Evolutionary conservation across 495 filamentous ascomycete species (phyloP).

Genomic region (Penicillium lividum): DNA sequence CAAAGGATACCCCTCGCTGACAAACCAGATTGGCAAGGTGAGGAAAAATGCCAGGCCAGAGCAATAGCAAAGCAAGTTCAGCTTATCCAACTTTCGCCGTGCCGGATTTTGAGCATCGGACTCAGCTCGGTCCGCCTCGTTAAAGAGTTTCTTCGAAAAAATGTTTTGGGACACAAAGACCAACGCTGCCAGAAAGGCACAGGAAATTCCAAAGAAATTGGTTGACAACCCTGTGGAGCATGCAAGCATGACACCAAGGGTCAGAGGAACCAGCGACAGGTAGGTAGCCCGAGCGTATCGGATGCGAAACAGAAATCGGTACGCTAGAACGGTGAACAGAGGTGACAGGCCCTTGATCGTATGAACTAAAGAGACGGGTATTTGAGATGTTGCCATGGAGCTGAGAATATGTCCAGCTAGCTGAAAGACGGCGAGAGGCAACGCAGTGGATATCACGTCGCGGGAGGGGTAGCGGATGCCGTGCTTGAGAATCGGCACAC

Average conservation of each 20-base stretch:
- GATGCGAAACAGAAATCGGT: constrained; percentile 83
- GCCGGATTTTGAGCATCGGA: constrained; percentile 59
- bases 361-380: constrained; percentile 95
- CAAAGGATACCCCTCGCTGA: constrained; percentile 79
- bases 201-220: constrained; percentile 83
- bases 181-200: constrained; percentile 81
- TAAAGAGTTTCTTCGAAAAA: constrained; percentile 98
- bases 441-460: constrained; percentile 81
- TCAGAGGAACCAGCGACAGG: constrained; percentile 88
- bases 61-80: constrained; percentile 96
- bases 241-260: constrained; percentile 89
- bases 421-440: constrained; percentile 90
- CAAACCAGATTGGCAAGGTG: constrained; percentile 92
- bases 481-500: constrained; percentile 76
- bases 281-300: constrained; percentile 88
- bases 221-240: constrained; percentile 88
- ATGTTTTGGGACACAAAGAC: constrained; percentile 99
- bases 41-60: constrained; percentile 87
- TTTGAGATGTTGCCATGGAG: constrained; percentile 89
- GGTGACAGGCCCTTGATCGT: constrained; percentile 99
- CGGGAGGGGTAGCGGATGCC: constrained; percentile 78
- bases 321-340: constrained; percentile 91
- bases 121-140: constrained; percentile 82
- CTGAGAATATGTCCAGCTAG: constrained; percentile 90
- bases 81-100: constrained; percentile 83